These are phyloP conservation scores for Xylariaceae sp. DNA, from an alignment of 2,329 filamentous ascomycete species.

Conservation along the genomic window DNA sequence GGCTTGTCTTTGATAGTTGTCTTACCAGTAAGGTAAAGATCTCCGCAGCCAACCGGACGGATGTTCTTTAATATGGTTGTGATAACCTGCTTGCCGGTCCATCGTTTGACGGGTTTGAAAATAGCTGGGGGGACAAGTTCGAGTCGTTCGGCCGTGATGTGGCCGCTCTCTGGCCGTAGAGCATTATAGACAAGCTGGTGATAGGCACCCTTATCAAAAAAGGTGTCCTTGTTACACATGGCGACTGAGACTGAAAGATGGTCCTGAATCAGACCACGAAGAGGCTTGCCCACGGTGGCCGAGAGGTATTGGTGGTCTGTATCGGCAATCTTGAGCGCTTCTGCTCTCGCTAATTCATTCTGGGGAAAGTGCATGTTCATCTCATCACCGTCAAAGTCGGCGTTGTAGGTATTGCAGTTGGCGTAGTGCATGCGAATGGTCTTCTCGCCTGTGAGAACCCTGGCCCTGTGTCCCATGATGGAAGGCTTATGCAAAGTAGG, in stretches of 20 bases:
- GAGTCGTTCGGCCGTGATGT: conserved; percentile 79
- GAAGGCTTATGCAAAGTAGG: conserved; percentile 97
- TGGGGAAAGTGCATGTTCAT: conserved; percentile 99
- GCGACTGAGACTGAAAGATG: conserved; percentile 93
- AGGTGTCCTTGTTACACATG: conserved; percentile 85
- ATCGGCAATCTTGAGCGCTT: conserved; percentile 89
- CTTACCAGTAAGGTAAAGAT: conserved; percentile 74
- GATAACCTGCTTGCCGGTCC: conserved; percentile 96
- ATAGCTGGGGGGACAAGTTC: conserved; percentile 77
- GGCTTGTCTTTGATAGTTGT: conserved; percentile 73
- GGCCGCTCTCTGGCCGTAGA: conserved; percentile 82
- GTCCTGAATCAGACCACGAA: conserved; percentile 96
- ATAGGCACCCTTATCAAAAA: conserved; percentile 84
- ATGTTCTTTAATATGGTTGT: conserved; percentile 93
- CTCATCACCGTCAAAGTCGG: conserved; percentile 98
- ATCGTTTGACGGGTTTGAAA: conserved; percentile 73
- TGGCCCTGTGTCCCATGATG: conserved; percentile 95
- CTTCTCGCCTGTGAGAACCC: conserved; percentile 89
- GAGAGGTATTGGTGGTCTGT: conserved; percentile 97
- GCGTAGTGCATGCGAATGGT: conserved; percentile 99
- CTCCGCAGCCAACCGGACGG: conserved; percentile 68
- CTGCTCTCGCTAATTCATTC: conserved; percentile 88
- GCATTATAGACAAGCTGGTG: conserved; percentile 91
- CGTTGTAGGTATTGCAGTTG: conserved; percentile 99
- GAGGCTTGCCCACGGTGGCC: conserved; percentile 85